These are phyloP conservation scores for Purpureocillium takamizusanense DNA, from an alignment of 2,329 filamentous ascomycete species.

Conservation along the genomic window DNA sequence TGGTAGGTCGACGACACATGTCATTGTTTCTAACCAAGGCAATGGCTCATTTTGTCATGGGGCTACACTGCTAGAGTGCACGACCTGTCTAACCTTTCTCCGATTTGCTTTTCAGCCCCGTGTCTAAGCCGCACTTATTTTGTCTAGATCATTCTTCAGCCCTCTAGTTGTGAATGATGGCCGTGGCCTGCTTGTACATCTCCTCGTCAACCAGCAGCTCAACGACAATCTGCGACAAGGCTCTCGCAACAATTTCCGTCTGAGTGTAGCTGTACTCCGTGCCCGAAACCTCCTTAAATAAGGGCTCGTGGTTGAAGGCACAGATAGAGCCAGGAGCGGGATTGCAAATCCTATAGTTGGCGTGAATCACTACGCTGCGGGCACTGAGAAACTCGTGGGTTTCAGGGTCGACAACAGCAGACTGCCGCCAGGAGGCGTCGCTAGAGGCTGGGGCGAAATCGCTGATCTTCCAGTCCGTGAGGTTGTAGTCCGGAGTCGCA, in stretches of 20 bases:
- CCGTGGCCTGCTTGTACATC: conserved; percentile 2
- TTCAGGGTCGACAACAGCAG: conserved; percentile 4
- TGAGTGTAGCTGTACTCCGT: conserved; percentile 9
- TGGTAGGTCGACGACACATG: too few species aligned
- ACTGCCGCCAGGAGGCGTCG: conserved; percentile 9
- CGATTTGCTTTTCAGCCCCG: too few species aligned
- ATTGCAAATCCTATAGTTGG: conserved; percentile 9
- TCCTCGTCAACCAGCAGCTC: conserved; percentile 5
- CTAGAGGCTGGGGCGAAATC: conserved; percentile 9
- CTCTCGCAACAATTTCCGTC: conserved; percentile 8
- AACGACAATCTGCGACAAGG: conserved; percentile 7
- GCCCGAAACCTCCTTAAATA: conserved; percentile 3
- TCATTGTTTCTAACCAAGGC: too few species aligned
- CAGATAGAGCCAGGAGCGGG: conserved; percentile 1
- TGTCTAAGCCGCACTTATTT: too few species aligned
- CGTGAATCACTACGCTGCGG: conserved; percentile 6
- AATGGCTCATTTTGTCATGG: too few species aligned
- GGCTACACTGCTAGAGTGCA: too few species aligned
- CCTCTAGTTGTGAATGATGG: conserved; percentile 3
- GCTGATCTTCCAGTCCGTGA: conserved; percentile 4
- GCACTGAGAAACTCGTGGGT: conserved; percentile 5
- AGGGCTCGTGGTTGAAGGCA: conserved; percentile 11
- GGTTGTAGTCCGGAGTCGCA: conserved; percentile 2
- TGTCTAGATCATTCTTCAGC: not conserved
- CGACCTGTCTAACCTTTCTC: too few species aligned